These are phyloP conservation scores for Chlorella sp. DNA, from an alignment of 139 green algal genomes.

Conservation along the genomic window DNA sequence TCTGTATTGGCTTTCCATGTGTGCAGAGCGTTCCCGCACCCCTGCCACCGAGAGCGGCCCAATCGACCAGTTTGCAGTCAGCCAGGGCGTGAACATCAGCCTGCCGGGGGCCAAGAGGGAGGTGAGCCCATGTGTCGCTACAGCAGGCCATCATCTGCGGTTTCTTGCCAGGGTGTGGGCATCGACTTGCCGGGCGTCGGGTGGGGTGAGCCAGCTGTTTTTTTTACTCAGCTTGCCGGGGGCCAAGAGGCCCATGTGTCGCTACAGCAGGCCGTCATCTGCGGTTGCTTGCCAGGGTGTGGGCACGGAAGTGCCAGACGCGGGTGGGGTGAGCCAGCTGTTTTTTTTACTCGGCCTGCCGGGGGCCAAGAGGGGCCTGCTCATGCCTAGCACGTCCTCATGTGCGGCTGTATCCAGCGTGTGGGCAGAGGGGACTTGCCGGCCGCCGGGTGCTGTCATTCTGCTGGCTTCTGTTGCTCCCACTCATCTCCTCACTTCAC, in stretches of 20 bases:
- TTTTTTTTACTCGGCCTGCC: slow-evolving; percentile 20
- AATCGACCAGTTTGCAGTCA: neutral
- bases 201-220: neutral
- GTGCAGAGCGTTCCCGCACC: slow-evolving; percentile 16
- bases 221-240: slow-evolving; percentile 15
- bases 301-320: neutral
- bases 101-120: neutral
- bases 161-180: neutral
- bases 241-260: neutral
- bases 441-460: neutral
- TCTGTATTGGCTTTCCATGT: neutral
- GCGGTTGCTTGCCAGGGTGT: neutral
- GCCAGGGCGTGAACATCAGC: slow-evolving; percentile 14
- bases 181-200: neutral
- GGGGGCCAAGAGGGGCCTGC: neutral
- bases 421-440: neutral
- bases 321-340: neutral
- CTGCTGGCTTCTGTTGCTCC: neutral
- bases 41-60: neutral
- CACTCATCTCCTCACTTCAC: neutral
- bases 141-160: no score
- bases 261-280: no score
- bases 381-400: no score
- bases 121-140: neutral
- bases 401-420: neutral